Percentiles rank a stretch among this genome's conserved stretches.
These are phyloP conservation scores for Cryptosporidium meleagridis DNA, from an alignment of 169 alveolate species.

Conservation along the genomic window DNA sequence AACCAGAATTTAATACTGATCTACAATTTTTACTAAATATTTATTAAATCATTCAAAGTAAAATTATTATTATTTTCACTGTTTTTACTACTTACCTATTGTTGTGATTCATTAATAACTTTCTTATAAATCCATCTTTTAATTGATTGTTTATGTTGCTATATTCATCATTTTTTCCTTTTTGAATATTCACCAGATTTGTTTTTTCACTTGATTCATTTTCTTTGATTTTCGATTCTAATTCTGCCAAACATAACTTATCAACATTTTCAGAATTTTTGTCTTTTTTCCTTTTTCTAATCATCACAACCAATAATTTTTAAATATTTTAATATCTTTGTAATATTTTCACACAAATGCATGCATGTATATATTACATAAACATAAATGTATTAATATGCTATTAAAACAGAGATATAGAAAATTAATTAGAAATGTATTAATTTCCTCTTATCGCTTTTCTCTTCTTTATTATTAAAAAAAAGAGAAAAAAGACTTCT, in stretches of 20 bases:
- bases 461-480: neutral
- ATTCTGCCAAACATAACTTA: neutral
- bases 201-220: neutral
- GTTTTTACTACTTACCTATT: conserved; percentile 45
- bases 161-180: neutral
- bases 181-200: neutral
- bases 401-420: neutral
- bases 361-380: neutral
- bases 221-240: neutral
- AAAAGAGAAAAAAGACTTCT: neutral
- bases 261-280: neutral
- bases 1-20: conserved; percentile 13
- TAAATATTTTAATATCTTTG: neutral
- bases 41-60: neutral
- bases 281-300: neutral
- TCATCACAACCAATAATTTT: neutral
- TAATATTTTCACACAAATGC: neutral
- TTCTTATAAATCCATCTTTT: conserved; percentile 46
- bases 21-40: conserved; percentile 15
- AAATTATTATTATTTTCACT: neutral
- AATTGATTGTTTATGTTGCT: neutral
- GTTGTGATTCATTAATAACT: conserved; percentile 11
- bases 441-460: neutral
- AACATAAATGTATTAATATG: neutral
- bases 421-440: neutral